Conservation (phyloP, 805 yeast species). For the Spathaspora girioi region DNA sequence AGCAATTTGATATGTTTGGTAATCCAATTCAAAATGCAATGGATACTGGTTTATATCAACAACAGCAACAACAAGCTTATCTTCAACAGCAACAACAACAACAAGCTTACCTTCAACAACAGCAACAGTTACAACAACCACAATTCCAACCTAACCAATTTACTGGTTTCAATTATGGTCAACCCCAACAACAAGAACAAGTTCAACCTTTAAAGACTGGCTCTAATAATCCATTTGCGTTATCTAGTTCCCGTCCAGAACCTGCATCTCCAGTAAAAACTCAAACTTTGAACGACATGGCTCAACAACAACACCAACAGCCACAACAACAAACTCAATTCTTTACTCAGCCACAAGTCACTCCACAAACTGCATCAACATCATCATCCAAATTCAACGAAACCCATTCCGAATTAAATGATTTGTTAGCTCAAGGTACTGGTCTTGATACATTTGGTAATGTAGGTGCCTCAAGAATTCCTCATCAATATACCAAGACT, state of each 20-base stretch:
- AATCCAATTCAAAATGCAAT: constrained; percentile 57
- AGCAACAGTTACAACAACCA: constrained; percentile 28
- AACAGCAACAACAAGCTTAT: constrained; percentile 24
- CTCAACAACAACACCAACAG: constrained; percentile 23
- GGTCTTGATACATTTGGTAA: constrained; percentile 94
- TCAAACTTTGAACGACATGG: constrained; percentile 26
- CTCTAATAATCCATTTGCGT: constrained; percentile 76
- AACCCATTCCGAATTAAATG: constrained; percentile 65
- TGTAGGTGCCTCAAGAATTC: constrained; percentile 77
- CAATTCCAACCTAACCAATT: constrained; percentile 26
- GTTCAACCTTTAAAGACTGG: constrained; percentile 63
- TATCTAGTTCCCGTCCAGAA: constrained; percentile 12
- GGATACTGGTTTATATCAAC: constrained; percentile 52
- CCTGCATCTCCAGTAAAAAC: constrained; percentile 15
- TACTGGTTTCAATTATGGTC: constrained; percentile 28
- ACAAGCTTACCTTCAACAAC: constrained; percentile 11
- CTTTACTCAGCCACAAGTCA: constrained; percentile 22
- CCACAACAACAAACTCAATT: constrained; percentile 28
- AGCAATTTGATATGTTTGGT: constrained; percentile 60
- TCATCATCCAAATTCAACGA: constrained; percentile 34
- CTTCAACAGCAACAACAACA: constrained; percentile 31
- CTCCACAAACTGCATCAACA: constrained; percentile 12
- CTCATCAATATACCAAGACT: constrained; percentile 87
- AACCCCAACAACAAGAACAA: constrained; percentile 27
- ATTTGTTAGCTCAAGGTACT: constrained; percentile 77